Evolutionary conservation across 2,329 filamentous ascomycete genomes (phyloP), one percentile per base, ranked within the genome.

Genomic region (Zymoseptoria crescenta): DNA sequence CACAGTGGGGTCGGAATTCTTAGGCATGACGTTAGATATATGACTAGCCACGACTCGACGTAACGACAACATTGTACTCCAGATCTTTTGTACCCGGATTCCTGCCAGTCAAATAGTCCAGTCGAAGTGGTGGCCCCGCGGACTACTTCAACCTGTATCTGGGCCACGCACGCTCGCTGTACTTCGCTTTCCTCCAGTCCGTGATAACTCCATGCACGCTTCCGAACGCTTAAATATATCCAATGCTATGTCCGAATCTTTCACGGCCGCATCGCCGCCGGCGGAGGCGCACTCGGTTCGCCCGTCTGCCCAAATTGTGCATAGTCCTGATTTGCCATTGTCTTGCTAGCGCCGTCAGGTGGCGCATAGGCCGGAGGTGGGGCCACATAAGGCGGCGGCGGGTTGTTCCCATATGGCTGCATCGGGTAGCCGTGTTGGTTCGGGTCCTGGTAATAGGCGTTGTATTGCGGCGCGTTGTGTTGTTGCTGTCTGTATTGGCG

Each of bases 281-380:
- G 56, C 52, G 61, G 20, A n/a, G 60, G 50, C 41, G 57, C 61
- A 59, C 62, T 66, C 41, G 57, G 52, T 59, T 64, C 62, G 55
- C 64, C 56, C 49, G 60, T 50, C 53, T 62, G 52, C 59, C 52
- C 59, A 52, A 59, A 48, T 54, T 59, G 52, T 59, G 59, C 52
- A 45, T 45, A 45, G 49, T 65, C 68, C 62, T 74, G 72, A 57
- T 74, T 69, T 49, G 71, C 69, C 56, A 69, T 61, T 3, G 68
- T 67, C 59, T 74, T 74, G 56, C 65, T 70, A 13, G 63, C 69
- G 28, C 72, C 72, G 52, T 67, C 59, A 24, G 72, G 72, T 51
- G 72, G 72, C 64, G 69, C 65, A 60, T 74, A 74, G 8, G 69
- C 66, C 27, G 72, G 72, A 49, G 70, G 70, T 24, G 71, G 70